phyloP scores from a whole-genome alignment of 495 filamentous ascomycete species.

The Penicillium cataractarum region DNA sequence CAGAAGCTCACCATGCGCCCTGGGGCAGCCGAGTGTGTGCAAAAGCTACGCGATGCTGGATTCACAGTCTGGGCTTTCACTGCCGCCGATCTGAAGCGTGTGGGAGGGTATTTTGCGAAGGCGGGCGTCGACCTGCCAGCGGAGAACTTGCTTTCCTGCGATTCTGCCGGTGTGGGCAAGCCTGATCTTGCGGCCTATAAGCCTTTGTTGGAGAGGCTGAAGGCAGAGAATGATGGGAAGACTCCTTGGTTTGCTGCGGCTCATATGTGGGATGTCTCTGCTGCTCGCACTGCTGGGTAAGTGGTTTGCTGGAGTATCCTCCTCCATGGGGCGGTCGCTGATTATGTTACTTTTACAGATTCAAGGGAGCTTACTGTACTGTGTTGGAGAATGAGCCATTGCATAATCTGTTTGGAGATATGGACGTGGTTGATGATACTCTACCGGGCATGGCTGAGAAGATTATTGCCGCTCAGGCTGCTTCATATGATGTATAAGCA shows the following conservation, averaged over 20 bases:
- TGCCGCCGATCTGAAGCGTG: slow-evolving; percentile 38
- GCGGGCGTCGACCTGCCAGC: slow-evolving; percentile 39
- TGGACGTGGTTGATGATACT: slow-evolving; percentile 45
- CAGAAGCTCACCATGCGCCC: slow-evolving; percentile 31
- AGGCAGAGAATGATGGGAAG: slow-evolving; percentile 24
- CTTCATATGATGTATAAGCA: slow-evolving; percentile 1
- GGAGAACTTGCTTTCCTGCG: slow-evolving; percentile 40
- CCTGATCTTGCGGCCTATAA: slow-evolving; percentile 35
- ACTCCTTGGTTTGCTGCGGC: slow-evolving; percentile 43
- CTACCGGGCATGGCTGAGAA: slow-evolving; percentile 44
- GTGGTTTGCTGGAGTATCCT: background rate
- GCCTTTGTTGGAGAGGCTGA: slow-evolving; percentile 31
- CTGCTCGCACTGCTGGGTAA: slow-evolving; percentile 36
- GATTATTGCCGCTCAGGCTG: slow-evolving; percentile 33
- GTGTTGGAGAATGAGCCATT: slow-evolving; percentile 41
- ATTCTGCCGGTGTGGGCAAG: slow-evolving; percentile 35
- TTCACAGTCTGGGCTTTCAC: slow-evolving; percentile 50
- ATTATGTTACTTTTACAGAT: slow-evolving; percentile 21
- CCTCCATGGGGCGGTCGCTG: background rate
- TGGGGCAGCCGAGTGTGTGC: slow-evolving; percentile 36
- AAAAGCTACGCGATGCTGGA: slow-evolving; percentile 40
- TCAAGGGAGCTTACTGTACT: slow-evolving; percentile 40
- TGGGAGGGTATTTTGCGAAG: slow-evolving; percentile 41
- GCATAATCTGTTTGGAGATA: slow-evolving; percentile 39
- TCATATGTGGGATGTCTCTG: slow-evolving; percentile 45